Conservation (phyloP, 1,139 yeast genomes). For the Suhomyces maxii region DNA sequence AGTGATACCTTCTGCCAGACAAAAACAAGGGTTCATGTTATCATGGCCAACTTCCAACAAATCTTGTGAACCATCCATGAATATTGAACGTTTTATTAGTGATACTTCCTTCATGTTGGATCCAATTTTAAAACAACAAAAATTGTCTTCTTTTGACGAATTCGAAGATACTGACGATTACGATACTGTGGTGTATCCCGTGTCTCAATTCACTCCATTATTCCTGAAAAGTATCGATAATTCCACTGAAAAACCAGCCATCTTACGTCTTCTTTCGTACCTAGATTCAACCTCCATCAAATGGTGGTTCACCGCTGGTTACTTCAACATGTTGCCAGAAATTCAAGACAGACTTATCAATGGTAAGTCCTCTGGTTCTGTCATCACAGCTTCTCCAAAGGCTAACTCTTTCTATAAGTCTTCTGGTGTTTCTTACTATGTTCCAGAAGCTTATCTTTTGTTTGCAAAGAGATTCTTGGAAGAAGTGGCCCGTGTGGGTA, state of each 20-base stretch:
- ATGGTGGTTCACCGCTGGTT: constrained; percentile 96
- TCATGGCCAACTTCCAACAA: constrained; percentile 75
- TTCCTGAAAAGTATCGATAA: constrained; percentile 53
- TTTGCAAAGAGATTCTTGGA: constrained; percentile 70
- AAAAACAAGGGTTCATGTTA: constrained; percentile 52
- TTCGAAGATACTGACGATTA: constrained; percentile 31
- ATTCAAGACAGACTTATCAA: constrained; percentile 61
- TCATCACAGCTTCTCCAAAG: constrained; percentile 87
- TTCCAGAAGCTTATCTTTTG: constrained; percentile 86
- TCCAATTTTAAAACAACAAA: constrained; percentile 54
- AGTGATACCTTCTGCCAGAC: constrained; percentile 45
- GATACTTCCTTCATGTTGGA: constrained; percentile 59
- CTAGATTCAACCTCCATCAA: constrained; percentile 55
- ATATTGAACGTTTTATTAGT: constrained; percentile 55
- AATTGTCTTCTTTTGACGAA: constrained; percentile 36
- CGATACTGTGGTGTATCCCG: constrained; percentile 82
- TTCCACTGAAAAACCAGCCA: constrained; percentile 80
- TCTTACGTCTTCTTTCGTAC: constrained; percentile 59
- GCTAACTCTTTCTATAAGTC: constrained; percentile 94
- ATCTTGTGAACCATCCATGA: constrained; percentile 71
- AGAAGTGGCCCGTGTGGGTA: constrained; percentile 48
- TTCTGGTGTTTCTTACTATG: constrained; percentile 73
- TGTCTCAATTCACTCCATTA: constrained; percentile 87
- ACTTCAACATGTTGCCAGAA: constrained; percentile 85
- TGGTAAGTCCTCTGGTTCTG: constrained; percentile 63